These are phyloP conservation scores for Thermothielavioides terrestris DNA, from an alignment of 495 filamentous ascomycete species.

Conservation along the genomic window DNA sequence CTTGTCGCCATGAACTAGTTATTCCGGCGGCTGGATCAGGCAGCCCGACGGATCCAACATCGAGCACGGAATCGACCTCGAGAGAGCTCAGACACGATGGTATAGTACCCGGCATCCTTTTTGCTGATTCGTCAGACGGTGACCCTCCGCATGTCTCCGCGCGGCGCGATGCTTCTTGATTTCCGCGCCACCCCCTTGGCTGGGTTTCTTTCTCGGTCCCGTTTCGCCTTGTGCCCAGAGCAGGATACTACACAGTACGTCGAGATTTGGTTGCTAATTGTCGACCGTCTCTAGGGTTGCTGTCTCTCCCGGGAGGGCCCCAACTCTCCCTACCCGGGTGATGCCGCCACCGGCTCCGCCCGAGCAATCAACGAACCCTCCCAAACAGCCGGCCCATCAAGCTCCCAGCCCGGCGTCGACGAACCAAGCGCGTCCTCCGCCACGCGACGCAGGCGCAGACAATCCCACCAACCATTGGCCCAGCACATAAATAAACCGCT, in stretches of 20 bases:
- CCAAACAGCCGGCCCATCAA: constrained; percentile 7
- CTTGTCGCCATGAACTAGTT: constrained; percentile 27
- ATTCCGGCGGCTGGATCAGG: constrained; percentile 20
- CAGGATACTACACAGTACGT: no score
- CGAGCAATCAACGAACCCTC: constrained; percentile 35
- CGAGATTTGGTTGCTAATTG: no score
- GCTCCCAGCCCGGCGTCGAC: constrained; percentile 14
- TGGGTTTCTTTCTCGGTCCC: not conserved
- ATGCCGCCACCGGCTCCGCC: constrained; percentile 31
- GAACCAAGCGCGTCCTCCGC: constrained; percentile 11
- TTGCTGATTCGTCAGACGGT: no score
- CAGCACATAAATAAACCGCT: constrained; percentile 45
- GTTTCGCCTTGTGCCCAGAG: not conserved
- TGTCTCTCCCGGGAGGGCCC: constrained; percentile 40
- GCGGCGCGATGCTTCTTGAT: no score
- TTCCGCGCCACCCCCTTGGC: no score
- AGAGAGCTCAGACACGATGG: constrained; percentile 13
- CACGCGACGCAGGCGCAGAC: constrained; percentile 14
- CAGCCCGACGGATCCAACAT: constrained; percentile 15
- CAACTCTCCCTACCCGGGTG: constrained; percentile 36
- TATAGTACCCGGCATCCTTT: no score
- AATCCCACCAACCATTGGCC: constrained; percentile 19
- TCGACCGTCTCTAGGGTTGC: constrained; percentile 45
- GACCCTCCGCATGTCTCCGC: no score
- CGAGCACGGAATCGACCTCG: not conserved